A percentile compares a stretch with the other conserved stretches of the same genome.
These are phyloP conservation scores for Cicer pinnatifidum DNA, from an alignment of 306 rosid genomes.

Conservation along the genomic window DNA sequence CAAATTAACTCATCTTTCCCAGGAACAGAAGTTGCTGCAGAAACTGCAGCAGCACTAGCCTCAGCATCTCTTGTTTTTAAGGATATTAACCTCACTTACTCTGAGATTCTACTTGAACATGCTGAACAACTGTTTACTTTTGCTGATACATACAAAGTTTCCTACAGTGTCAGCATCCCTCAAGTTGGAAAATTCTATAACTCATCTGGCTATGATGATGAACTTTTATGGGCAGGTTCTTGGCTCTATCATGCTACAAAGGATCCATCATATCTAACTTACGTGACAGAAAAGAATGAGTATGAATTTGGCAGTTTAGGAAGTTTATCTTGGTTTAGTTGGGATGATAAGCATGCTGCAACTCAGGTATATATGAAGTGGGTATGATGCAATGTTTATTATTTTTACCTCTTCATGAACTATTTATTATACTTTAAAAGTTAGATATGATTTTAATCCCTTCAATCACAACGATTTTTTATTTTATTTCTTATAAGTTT, in stretches of 20 bases:
- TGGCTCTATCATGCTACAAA: conserved; percentile 77
- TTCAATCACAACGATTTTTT: too few relatives aligned
- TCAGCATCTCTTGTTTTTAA: conserved; percentile 72
- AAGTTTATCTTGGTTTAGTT: conserved; percentile 68
- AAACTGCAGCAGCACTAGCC: conserved; percentile 79
- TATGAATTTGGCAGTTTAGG: conserved; percentile 57
- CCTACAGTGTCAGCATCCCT: conserved; percentile 72
- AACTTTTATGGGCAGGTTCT: conserved; percentile 76
- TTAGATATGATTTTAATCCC: too few relatives aligned
- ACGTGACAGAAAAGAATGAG: conserved; percentile 60
- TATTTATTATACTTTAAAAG: neutral
- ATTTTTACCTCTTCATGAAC: neutral
- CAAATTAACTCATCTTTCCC: conserved; percentile 69
- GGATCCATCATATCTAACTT: conserved; percentile 56
- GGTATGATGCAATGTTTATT: conserved; percentile 8
- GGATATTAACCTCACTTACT: conserved; percentile 51
- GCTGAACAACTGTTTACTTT: conserved; percentile 66
- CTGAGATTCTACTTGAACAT: conserved; percentile 58
- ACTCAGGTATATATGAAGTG: conserved; percentile 49
- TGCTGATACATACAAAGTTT: conserved; percentile 65
- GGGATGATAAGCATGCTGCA: conserved; percentile 84
- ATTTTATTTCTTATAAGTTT: too few relatives aligned
- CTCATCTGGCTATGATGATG: conserved; percentile 78
- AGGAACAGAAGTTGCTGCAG: conserved; percentile 83
- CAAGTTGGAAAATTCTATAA: conserved; percentile 64